Evolutionary conservation across 1,284 basidiomycete genomes (phyloP), one percentile per base, ranked within the genome.

Genomic region (Ceratobasidium sp.): DNA sequence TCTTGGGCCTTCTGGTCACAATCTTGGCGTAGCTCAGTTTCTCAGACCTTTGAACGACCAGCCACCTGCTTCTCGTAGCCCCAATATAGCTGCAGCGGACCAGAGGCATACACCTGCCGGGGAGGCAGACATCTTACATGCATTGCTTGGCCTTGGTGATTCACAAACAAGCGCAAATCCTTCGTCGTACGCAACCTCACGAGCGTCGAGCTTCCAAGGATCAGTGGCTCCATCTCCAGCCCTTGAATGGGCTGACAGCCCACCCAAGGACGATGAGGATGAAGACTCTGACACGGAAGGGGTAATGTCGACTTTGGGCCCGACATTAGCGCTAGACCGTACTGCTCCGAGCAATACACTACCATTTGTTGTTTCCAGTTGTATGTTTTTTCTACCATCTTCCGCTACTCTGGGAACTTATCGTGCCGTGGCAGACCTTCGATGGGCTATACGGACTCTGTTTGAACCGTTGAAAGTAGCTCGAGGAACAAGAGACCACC

Each of bases 251-350:
- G 62, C 69, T 48, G 67, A 68, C 42, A 57, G 71, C 33, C 40
- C 65, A 3, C 44, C 70, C n/a, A 64, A 28, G 46, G 33, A 33
- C 26, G 62, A 42, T 20, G 13, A 15, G 40, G 40, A 33, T 20
- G 48, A 71, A 20, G 69, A 61, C 26, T 48, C 69, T 17, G 56
- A 59, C n/a, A 46, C 42, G 40, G 69, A 71, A 40, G 69, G 69
- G 5, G 42, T 71, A 28, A 42, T 40, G 23, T 33, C 20, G 6
- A 40, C 44, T 9, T 15, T 71, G 6, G 23, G 69, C 40, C 54
- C 33, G 15, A 46, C 54, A 2, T n/a, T 59, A 28, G 56, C 46
- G 17, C n/a, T 71, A 42, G 69, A 71, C 28, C 33, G 42, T 13
- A 44, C 17, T 40, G 56, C 23, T 7, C 9, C 17, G 15, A 71